Evolutionary conservation across 148 eudicot genomes (phyloP).

Genomic region (Dianthus caryophyllus): DNA sequence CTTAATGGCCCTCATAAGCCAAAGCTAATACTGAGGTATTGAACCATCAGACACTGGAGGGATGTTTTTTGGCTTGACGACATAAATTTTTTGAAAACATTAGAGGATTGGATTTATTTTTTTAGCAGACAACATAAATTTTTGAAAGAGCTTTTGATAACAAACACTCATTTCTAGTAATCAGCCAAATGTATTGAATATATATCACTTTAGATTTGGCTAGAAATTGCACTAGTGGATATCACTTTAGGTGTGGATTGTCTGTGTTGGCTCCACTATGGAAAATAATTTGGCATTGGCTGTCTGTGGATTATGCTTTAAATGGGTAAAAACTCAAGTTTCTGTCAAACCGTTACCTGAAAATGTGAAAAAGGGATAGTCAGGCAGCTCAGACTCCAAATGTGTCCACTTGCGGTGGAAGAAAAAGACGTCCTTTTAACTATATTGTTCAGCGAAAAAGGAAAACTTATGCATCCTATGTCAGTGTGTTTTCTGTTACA

Average conservation of each 20-base stretch:
- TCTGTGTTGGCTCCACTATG: too few species aligned
- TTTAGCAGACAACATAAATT: background rate
- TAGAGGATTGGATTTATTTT: background rate
- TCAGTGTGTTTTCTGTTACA: background rate
- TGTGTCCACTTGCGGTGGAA: background rate
- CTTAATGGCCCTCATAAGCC: background rate
- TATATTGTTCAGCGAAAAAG: background rate
- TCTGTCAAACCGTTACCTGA: background rate
- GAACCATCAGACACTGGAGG: too few species aligned
- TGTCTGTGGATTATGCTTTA: background rate
- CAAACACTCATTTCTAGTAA: too few species aligned
- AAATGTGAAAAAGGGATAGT: too few species aligned
- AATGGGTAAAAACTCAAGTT: background rate
- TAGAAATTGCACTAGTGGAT: too few species aligned
- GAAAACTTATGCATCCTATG: background rate
- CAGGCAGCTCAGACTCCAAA: background rate
- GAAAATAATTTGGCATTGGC: background rate
- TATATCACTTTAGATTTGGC: too few species aligned
- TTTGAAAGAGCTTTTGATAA: background rate
- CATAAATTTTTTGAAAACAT: too few species aligned
- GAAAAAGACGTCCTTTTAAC: background rate
- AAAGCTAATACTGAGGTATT: background rate
- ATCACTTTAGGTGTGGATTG: too few species aligned
- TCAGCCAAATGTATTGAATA: too few species aligned
- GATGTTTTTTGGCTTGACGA: too few species aligned